Percentiles rank a stretch among this genome's conserved stretches.
These are phyloP conservation scores for Mycena sp. DNA, from an alignment of 1,284 basidiomycete genomes.

Conservation along the genomic window DNA sequence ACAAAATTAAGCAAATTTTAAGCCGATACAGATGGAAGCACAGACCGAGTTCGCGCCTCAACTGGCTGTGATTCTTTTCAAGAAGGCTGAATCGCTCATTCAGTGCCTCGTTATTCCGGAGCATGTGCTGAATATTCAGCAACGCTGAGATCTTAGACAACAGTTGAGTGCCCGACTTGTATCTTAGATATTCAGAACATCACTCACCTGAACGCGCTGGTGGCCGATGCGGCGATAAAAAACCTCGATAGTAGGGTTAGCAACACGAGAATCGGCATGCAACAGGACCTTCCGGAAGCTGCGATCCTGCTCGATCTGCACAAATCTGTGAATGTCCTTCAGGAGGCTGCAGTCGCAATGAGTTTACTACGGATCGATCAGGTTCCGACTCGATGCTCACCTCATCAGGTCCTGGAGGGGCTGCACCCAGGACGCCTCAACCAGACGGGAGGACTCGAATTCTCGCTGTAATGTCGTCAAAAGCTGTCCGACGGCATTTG, in stretches of 20 bases:
- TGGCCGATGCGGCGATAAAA: constrained; percentile 14
- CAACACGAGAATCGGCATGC: background rate
- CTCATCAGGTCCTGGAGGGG: background rate
- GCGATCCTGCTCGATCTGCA: background rate
- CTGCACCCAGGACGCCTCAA: background rate
- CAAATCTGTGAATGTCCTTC: background rate
- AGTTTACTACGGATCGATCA: background rate
- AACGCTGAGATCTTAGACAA: background rate
- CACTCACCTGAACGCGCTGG: constrained; percentile 2
- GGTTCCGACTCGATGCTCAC: background rate
- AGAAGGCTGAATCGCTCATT: background rate
- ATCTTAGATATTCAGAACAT: background rate
- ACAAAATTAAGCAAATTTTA: background rate
- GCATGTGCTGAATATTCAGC: constrained; percentile 4
- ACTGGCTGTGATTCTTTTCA: background rate
- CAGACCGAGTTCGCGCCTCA: constrained; percentile 1
- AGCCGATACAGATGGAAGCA: too few species aligned
- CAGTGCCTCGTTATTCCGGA: background rate
- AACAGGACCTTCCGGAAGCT: background rate
- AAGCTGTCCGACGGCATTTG: background rate
- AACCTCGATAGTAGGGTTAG: background rate
- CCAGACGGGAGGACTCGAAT: background rate
- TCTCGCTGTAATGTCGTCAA: background rate
- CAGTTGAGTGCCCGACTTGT: background rate
- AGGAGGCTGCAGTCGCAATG: background rate